phyloP scores from a whole-genome alignment of 129 eudicot genomes.

The Ambrosia artemisiifolia region DNA sequence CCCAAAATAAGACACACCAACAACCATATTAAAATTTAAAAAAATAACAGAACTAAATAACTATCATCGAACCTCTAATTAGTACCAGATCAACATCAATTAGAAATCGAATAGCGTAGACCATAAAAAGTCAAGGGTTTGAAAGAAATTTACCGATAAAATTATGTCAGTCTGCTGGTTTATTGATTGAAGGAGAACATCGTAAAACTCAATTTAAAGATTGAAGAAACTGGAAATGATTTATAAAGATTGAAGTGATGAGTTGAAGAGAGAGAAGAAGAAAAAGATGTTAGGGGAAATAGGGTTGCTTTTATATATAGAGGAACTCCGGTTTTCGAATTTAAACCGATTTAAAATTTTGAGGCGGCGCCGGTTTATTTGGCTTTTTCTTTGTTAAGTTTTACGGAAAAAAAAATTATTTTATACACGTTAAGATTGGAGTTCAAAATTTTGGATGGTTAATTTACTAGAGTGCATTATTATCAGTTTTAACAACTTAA shows the following conservation, averaged over 20 bases:
- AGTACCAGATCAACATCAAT: neutral
- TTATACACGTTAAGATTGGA: too few species aligned
- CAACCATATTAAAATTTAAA: neutral
- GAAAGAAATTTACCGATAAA: constrained; percentile 19
- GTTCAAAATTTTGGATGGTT: too few species aligned
- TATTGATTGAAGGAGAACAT: neutral
- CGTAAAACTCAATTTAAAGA: neutral
- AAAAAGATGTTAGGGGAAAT: constrained; percentile 10
- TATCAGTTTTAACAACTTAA: too few species aligned
- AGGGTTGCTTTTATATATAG: constrained; percentile 8
- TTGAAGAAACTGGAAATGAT: neutral
- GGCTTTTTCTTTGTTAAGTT: neutral
- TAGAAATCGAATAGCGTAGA: neutral
- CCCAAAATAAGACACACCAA: neutral
- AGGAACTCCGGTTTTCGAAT: constrained; percentile 21
- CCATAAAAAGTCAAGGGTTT: neutral
- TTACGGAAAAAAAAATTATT: too few species aligned
- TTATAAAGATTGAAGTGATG: constrained; percentile 8
- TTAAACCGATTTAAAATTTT: constrained; percentile 24
- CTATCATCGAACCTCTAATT: neutral
- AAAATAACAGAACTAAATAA: neutral
- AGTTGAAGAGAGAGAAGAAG: constrained; percentile 17
- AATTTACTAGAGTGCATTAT: too few species aligned
- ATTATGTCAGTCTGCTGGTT: neutral
- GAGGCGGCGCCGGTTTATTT: constrained; percentile 40